These are phyloP conservation scores for Colletotrichum filicis DNA, from an alignment of 2,329 filamentous ascomycete genomes.

Conservation along the genomic window DNA sequence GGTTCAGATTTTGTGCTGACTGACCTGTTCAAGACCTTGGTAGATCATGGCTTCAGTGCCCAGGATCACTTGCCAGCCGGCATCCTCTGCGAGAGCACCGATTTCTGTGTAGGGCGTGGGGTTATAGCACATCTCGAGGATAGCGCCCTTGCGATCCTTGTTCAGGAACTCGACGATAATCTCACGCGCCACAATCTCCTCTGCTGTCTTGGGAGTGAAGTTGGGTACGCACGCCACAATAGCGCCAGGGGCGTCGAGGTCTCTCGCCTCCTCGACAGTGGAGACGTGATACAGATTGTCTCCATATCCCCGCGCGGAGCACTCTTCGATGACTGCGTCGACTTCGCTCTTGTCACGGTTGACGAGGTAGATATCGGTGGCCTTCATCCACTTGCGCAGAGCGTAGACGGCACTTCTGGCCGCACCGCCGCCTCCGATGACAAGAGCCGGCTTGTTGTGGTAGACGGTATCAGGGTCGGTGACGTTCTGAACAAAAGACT, in stretches of 20 bases:
- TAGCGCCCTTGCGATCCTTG: constrained; percentile 69
- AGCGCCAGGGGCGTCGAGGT: constrained; percentile 69
- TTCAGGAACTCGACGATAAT: constrained; percentile 61
- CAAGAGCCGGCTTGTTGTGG: constrained; percentile 72
- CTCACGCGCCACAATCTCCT: constrained; percentile 69
- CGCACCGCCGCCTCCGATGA: constrained; percentile 83
- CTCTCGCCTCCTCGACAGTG: constrained; percentile 68
- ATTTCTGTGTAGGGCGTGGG: constrained; percentile 76
- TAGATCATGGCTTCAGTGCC: constrained; percentile 83
- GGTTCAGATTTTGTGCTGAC: not conserved
- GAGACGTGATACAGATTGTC: constrained; percentile 69
- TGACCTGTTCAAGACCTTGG: constrained; percentile 76
- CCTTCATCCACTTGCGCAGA: constrained; percentile 75
- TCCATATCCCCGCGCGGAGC: constrained; percentile 67
- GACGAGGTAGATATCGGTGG: constrained; percentile 78
- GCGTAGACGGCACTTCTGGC: constrained; percentile 83
- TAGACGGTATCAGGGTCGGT: constrained; percentile 56
- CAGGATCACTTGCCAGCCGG: constrained; percentile 79
- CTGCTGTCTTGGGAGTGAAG: constrained; percentile 73
- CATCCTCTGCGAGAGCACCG: constrained; percentile 66
- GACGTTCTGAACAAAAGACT: constrained; percentile 73
- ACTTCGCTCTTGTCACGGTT: constrained; percentile 79
- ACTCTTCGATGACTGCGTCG: constrained; percentile 73
- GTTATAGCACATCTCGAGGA: constrained; percentile 88
- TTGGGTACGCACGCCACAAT: constrained; percentile 82